Evolutionary conservation across 2,329 filamentous ascomycete species (phyloP), one percentile per base, ranked within the genome.

Genomic region (Ampelomyces quisqualis): DNA sequence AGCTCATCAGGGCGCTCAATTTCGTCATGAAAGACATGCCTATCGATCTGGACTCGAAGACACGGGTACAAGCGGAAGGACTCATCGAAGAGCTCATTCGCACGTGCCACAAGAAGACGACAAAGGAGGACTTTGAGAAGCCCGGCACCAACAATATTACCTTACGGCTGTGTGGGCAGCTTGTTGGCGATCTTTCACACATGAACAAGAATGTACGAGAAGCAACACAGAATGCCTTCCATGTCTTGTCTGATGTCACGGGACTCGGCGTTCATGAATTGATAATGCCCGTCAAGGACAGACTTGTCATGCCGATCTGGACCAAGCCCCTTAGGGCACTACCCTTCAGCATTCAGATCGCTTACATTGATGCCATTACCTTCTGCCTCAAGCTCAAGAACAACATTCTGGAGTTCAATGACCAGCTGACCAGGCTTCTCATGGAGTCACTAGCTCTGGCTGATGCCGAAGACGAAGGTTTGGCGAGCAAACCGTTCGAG

Each of bases 1-100:
- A 97, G 43, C 90, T 96, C 55, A 84, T 93, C 43, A 83, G 88
- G 36, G 88, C 90, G n/a, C 75, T 99, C 40, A 85, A 95, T 71
- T 96, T 95, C 69, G 90, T 98, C 51, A 89, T 98, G 73, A 98
- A 98, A 71, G 93, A 98, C 64, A 96, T 96, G 79, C 93, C 94
- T 0, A 81, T 88, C 40, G 93, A 98, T 65, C 77, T 98, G 1
- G 91, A 94, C 1, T 90, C 94, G 41, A 90, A 86, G 61, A 96
- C 93, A 2, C 80, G 93, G 23, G 77, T 84, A 22, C 83, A 88
- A 45, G 90, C 93, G 0, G 88, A 94, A 67, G 79, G 84, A 14
- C 94, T 91, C 0, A 75, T 98, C 15, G 84, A 91, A 56, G 78
- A 88, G 28, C 80, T 97, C 20, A 76, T 96, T 22, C 77, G 79